phyloP scores from a whole-genome alignment of 208 protist genomes.

The Naegleria fowleri region DNA sequence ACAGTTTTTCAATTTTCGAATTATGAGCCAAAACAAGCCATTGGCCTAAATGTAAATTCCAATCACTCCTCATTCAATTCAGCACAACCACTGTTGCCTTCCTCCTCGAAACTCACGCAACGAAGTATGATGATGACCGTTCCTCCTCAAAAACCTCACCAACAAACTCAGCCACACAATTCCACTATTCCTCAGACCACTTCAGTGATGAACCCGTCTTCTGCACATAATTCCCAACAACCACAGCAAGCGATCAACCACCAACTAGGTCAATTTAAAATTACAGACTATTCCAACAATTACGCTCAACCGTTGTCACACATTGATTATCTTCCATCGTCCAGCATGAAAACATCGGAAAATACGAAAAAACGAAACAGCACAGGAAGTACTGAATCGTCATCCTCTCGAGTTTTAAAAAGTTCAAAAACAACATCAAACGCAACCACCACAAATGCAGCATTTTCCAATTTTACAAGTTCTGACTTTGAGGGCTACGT shows the following conservation, averaged over 20 bases:
- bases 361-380: neutral
- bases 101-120: no score
- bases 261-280: neutral
- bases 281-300: neutral
- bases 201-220: no score
- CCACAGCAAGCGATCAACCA: neutral
- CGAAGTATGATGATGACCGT: no score
- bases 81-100: no score
- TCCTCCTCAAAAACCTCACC: no score
- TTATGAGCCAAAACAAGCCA: neutral
- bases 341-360: neutral
- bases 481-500: neutral
- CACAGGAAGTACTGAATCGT: neutral
- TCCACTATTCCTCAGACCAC: no score
- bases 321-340: neutral
- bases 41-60: neutral
- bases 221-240: neutral
- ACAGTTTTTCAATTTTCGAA: neutral
- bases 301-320: neutral
- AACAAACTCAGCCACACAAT: no score
- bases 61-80: neutral
- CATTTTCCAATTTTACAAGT: neutral
- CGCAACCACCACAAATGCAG: neutral
- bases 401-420: neutral
- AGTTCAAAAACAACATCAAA: neutral